These are phyloP conservation scores for Parathielavia hyrcaniae DNA, from an alignment of 495 filamentous ascomycete genomes.

Conservation along the genomic window DNA sequence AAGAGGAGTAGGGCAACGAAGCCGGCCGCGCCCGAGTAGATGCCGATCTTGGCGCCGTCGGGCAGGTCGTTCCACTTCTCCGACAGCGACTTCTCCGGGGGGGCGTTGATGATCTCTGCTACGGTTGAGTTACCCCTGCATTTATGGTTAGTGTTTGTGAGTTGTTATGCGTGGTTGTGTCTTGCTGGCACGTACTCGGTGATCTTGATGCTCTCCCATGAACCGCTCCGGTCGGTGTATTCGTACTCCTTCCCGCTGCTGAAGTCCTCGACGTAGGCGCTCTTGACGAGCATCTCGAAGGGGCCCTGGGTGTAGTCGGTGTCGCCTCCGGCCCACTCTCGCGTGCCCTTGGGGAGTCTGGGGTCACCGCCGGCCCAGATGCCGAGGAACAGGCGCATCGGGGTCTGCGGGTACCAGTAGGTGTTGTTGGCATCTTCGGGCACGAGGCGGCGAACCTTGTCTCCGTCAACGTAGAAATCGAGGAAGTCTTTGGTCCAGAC, in stretches of 20 bases:
- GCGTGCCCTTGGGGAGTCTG: conserved; percentile 45
- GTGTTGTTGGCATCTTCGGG: conserved; percentile 58
- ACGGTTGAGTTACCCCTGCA: conserved; percentile 60
- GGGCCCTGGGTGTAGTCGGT: conserved; percentile 66
- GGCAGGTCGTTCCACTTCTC: conserved; percentile 56
- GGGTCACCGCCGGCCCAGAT: conserved; percentile 84
- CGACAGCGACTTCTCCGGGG: conserved; percentile 42
- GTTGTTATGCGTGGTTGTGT: too few relatives aligned
- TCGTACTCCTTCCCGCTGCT: conserved; percentile 60
- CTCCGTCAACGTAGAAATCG: conserved; percentile 67
- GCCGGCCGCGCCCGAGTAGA: conserved; percentile 52
- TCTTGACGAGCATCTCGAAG: conserved; percentile 71
- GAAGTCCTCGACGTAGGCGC: conserved; percentile 59
- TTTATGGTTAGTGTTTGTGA: conserved; percentile 10
- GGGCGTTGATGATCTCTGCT: conserved; percentile 37
- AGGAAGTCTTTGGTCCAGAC: conserved; percentile 70
- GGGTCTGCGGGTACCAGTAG: conserved; percentile 72
- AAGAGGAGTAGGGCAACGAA: conserved; percentile 46
- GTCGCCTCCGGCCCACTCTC: conserved; percentile 73
- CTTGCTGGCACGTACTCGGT: conserved; percentile 42
- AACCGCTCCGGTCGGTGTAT: conserved; percentile 60
- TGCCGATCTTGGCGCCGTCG: conserved; percentile 49
- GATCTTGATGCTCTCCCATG: conserved; percentile 67
- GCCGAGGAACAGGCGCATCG: conserved; percentile 76
- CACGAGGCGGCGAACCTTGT: conserved; percentile 59